Conservation (phyloP, 306 rosid genomes). For the Begonia masoniana region DNA sequence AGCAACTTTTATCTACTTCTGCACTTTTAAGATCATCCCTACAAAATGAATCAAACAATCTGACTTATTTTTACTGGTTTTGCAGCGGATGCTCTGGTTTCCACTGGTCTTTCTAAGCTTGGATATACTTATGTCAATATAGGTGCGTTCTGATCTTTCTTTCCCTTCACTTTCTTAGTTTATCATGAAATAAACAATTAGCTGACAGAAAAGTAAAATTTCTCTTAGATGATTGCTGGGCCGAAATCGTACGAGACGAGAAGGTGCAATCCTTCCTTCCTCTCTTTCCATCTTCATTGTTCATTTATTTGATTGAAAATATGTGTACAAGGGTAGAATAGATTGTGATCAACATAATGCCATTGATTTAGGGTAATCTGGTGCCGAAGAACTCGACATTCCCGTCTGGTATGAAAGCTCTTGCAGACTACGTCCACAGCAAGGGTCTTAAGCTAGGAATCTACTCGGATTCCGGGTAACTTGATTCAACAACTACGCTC, state of each 20-base stretch:
- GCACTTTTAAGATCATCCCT: not conserved
- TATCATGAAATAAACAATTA: constrained; percentile 2
- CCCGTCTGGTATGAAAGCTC: constrained; percentile 85
- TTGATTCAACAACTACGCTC: not conserved
- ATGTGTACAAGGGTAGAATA: not conserved
- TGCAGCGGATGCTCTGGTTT: constrained; percentile 82
- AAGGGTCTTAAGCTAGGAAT: constrained; percentile 95
- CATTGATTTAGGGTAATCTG: constrained; percentile 40
- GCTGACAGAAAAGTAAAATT: not conserved
- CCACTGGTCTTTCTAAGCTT: constrained; percentile 78
- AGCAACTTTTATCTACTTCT: not conserved
- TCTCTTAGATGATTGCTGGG: constrained; percentile 93
- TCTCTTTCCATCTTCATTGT: not conserved
- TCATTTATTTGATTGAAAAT: not conserved
- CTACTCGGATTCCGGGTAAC: constrained; percentile 95
- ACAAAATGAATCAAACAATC: too few species aligned
- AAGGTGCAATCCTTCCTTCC: constrained; percentile 25
- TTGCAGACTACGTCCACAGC: constrained; percentile 82
- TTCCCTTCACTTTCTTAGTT: not conserved
- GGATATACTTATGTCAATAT: constrained; percentile 81
- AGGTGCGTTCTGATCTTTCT: constrained; percentile 27
- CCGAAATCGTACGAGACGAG: constrained; percentile 58
- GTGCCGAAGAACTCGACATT: constrained; percentile 73
- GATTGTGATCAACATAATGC: not conserved
- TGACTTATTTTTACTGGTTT: constrained; percentile 3